These are phyloP conservation scores for Gamsiella multidivaricata DNA, from an alignment of 192 early-diverging fungal species.

Conservation along the genomic window DNA sequence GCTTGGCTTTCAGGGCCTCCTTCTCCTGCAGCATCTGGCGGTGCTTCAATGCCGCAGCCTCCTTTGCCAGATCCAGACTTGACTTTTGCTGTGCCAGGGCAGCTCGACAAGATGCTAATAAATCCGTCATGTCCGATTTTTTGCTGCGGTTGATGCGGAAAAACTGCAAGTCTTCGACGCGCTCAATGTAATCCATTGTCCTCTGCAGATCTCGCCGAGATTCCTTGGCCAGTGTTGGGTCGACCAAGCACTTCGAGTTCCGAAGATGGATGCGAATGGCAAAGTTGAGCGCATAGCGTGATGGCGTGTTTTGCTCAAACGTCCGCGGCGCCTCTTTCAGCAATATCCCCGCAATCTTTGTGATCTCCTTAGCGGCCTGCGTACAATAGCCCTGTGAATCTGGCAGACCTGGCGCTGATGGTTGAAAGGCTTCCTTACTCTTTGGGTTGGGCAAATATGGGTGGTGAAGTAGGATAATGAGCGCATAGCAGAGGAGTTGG, in stretches of 20 bases:
- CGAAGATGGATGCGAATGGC: constrained; percentile 50
- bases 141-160: constrained; percentile 46
- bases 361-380: constrained; percentile 51
- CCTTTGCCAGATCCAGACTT: constrained; percentile 48
- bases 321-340: constrained; percentile 37
- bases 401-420: constrained; percentile 18
- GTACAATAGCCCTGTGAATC: constrained; percentile 52
- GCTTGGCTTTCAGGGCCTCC: constrained; percentile 15
- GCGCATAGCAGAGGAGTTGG: constrained; percentile 44
- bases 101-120: constrained; percentile 44
- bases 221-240: constrained; percentile 29
- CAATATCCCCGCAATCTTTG: constrained; percentile 40
- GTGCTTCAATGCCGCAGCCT: constrained; percentile 41
- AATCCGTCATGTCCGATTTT: constrained; percentile 40
- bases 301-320: constrained; percentile 44
- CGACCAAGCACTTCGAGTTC: constrained; percentile 37
- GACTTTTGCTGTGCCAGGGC: constrained; percentile 44
- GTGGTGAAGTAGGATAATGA: constrained; percentile 48
- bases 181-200: constrained; percentile 50
- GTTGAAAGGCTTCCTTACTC: constrained; percentile 40
- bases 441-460: constrained; percentile 52
- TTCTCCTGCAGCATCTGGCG: constrained; percentile 32
- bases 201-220: constrained; percentile 47
- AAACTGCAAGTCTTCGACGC: constrained; percentile 43
- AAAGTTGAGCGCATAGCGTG: constrained; percentile 49